Conservation (phyloP, 2,329 filamentous ascomycete genomes). For the Dothideomycetidae sp. region DNA sequence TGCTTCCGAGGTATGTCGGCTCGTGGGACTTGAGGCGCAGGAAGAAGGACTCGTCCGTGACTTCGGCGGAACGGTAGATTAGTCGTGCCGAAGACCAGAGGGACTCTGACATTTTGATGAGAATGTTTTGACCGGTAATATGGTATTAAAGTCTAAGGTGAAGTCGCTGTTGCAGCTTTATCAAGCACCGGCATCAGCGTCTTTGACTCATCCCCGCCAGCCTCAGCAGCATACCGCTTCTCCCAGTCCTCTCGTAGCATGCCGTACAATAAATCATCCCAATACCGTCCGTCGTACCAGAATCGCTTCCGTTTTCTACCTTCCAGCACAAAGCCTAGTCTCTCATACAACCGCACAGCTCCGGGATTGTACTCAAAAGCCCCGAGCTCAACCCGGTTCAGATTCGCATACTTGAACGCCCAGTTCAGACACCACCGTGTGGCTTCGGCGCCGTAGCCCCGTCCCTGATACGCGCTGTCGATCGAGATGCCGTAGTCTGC, state of each 20-base stretch:
- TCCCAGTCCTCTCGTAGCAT: constrained; percentile 31
- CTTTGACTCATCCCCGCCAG: no score
- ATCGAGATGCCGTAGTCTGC: no score
- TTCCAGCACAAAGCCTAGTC: constrained; percentile 33
- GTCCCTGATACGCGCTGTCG: constrained; percentile 27
- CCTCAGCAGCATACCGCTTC: no score
- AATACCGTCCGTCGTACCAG: constrained; percentile 30
- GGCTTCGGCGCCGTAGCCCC: constrained; percentile 34
- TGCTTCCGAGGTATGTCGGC: not conserved
- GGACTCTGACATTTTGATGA: not conserved
- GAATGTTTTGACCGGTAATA: no score
- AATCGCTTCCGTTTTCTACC: constrained; percentile 29
- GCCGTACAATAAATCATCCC: constrained; percentile 20
- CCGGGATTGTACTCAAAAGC: constrained; percentile 31
- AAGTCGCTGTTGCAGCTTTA: no score
- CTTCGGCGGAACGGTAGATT: not conserved
- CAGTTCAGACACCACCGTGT: constrained; percentile 35
- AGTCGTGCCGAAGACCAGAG: not conserved
- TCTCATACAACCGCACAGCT: constrained; percentile 30
- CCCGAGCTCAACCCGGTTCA: constrained; percentile 32
- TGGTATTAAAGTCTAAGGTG: no score
- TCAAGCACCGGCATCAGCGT: no score
- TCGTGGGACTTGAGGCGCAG: not conserved
- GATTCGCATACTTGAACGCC: constrained; percentile 30
- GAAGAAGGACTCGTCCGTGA: not conserved